Evolutionary conservation across 345 rosid species (phyloP).

Genomic region (Toxicodendron radicans): DNA sequence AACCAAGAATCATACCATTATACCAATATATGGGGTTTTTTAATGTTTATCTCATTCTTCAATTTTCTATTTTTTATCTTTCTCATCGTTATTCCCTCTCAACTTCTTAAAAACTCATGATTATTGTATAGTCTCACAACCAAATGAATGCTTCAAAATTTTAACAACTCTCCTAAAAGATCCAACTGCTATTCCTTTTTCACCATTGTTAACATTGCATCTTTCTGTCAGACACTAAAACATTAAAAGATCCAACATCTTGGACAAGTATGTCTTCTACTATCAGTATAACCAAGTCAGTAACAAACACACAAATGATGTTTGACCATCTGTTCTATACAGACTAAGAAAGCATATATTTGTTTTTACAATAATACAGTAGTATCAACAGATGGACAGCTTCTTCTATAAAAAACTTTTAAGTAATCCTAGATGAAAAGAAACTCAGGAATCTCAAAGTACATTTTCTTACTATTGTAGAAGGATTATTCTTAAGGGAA

Average conservation of each 20-base stretch:
- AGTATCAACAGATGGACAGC: not conserved
- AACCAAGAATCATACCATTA: no score
- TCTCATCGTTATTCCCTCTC: not conserved
- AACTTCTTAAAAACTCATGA: not conserved
- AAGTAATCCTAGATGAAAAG: not conserved
- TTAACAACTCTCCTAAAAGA: not conserved
- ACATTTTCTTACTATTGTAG: not conserved
- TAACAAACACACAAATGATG: not conserved
- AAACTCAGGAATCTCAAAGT: not conserved
- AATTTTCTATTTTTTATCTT: not conserved
- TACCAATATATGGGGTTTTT: no score
- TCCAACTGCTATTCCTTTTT: not conserved
- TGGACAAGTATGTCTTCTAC: not conserved
- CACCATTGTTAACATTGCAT: not conserved
- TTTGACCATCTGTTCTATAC: not conserved
- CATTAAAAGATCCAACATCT: not conserved
- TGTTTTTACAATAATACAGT: not conserved
- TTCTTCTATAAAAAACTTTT: not conserved
- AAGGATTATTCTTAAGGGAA: not conserved
- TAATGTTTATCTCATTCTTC: not conserved
- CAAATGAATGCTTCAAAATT: not conserved
- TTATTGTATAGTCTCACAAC: not conserved
- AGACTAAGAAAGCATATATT: not conserved
- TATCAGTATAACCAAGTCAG: not conserved
- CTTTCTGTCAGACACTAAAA: not conserved